Base-by-base conservation (phyloP, 495 filamentous ascomycete species). In the Daldinia vernicosa region DNA sequence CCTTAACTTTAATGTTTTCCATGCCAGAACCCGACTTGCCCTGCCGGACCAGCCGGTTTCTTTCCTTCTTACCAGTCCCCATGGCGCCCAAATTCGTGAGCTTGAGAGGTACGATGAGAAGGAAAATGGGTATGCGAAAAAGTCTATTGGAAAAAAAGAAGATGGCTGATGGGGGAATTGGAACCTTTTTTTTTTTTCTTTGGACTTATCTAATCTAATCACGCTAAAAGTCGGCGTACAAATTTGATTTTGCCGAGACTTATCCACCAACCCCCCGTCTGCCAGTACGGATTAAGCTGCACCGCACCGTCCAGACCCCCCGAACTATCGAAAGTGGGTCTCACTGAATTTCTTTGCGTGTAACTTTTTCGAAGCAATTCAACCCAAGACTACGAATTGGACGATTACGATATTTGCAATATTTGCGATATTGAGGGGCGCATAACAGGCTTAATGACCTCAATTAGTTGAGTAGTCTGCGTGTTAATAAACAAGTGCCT, bases 51-150 rank as follows among this genome's bases (percentile, higher is more conserved):
- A 91, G 90, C 78, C 95, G 90, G 77, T 82, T 83, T 69, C 87
- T 89, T 80, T 99, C 95, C 83, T 98, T 98, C 87, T 98, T 99
- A 72, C 89, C 91, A 54, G 92, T 94, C 82, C 96, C 96, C 95
- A 99, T 98, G 63, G 67, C 56, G 73, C 76, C 53, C 68, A 73
- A 72, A 55, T 71, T 70, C 63, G 51, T 59, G 69, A 65, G 71
- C 66, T 63, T 47, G 59, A 17, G 70, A 67, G 69, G 60, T 65
- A 57, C 52, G 57, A 61, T 58, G 37, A 40, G 56, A 66, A 60
- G 54, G 53, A 51, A 61, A 28, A 56, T 72, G 56, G 66, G 47
- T 15, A 56, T 28, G 4, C n/a, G 50, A 53, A 53, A 12, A 30
- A 53, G 15, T 53, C 12, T 17, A 0, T 28, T 35, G 50, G 54